Conservation (phyloP, 805 yeast genomes). For the Candida peoriensis region DNA sequence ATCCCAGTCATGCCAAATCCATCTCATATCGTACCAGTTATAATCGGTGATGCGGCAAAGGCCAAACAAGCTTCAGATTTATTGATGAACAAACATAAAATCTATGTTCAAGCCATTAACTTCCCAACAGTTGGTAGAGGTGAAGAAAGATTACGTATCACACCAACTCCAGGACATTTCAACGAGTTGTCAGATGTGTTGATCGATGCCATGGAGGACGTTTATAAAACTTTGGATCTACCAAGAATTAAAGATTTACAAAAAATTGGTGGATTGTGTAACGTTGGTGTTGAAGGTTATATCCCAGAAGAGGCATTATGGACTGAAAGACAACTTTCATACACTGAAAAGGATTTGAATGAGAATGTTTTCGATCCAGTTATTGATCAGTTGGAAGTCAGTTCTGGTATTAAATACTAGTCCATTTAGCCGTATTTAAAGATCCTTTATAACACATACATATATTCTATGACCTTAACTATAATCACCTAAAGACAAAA, state of each 20-base stretch:
- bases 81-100: slow-evolving; percentile 74
- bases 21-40: slow-evolving; percentile 92
- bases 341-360: slow-evolving; percentile 60
- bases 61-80: slow-evolving; percentile 91
- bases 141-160: slow-evolving; percentile 90
- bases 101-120: slow-evolving; percentile 97
- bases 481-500: too few relatives aligned
- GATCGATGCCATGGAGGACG: slow-evolving; percentile 72
- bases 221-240: slow-evolving; percentile 69
- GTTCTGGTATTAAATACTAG: slow-evolving; percentile 48
- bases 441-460: too few relatives aligned
- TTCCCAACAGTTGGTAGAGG: slow-evolving; percentile 98
- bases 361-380: slow-evolving; percentile 61
- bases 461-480: too few relatives aligned
- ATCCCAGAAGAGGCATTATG: slow-evolving; percentile 63
- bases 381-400: slow-evolving; percentile 58
- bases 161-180: slow-evolving; percentile 98
- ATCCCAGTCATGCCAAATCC: slow-evolving; percentile 98
- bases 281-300: slow-evolving; percentile 63
- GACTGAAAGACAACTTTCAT: slow-evolving; percentile 75
- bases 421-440: too few relatives aligned
- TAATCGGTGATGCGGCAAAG: slow-evolving; percentile 89
- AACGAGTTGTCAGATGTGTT: slow-evolving; percentile 70
- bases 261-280: slow-evolving; percentile 80
- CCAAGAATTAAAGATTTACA: slow-evolving; percentile 78